A percentile compares a stretch with the other conserved stretches of the same genome.
phyloP scores from a whole-genome alignment of 768 basidiomycete genomes.

The Grammothele lineata region DNA sequence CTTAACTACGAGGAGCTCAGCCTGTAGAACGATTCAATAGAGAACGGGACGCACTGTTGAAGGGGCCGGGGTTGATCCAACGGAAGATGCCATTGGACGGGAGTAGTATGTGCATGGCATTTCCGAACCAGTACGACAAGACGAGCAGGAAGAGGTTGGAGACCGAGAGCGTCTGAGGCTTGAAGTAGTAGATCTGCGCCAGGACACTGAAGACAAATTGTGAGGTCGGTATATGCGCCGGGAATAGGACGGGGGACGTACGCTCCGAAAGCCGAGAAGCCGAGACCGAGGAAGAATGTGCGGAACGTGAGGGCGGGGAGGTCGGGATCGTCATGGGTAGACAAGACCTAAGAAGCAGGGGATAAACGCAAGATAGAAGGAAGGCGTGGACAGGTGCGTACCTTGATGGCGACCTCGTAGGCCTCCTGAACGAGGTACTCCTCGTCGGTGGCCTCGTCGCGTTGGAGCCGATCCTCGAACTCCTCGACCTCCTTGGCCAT shows the following conservation, averaged over 20 bases:
- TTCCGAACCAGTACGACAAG: conserved; percentile 49
- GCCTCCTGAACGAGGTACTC: conserved; percentile 34
- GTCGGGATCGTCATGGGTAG: conserved; percentile 33
- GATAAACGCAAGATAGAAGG: not conserved
- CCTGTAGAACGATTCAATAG: not conserved
- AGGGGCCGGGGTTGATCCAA: conserved; percentile 35
- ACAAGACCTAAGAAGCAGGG: conserved; percentile 26
- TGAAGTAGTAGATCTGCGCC: conserved; percentile 33
- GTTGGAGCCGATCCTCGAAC: conserved; percentile 28
- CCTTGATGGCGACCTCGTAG: conserved; percentile 39
- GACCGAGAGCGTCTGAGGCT: conserved; percentile 47
- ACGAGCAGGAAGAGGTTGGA: conserved; percentile 49
- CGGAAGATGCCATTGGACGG: conserved; percentile 27
- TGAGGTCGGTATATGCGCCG: no score
- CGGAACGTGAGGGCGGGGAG: conserved; percentile 49
- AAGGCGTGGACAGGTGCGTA: conserved; percentile 7
- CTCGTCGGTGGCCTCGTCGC: conserved; percentile 29
- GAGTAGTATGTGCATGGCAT: conserved; percentile 33
- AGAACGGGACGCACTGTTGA: conserved; percentile 29
- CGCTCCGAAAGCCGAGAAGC: conserved; percentile 50
- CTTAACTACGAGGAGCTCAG: conserved; percentile 22
- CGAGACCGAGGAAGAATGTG: conserved; percentile 51
- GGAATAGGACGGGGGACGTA: conserved; percentile 28
- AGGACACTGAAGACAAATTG: conserved; percentile 22
- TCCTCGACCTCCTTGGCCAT: conserved; percentile 26